Conservation (phyloP, 129 eudicot species). For the Arctium lappa region DNA sequence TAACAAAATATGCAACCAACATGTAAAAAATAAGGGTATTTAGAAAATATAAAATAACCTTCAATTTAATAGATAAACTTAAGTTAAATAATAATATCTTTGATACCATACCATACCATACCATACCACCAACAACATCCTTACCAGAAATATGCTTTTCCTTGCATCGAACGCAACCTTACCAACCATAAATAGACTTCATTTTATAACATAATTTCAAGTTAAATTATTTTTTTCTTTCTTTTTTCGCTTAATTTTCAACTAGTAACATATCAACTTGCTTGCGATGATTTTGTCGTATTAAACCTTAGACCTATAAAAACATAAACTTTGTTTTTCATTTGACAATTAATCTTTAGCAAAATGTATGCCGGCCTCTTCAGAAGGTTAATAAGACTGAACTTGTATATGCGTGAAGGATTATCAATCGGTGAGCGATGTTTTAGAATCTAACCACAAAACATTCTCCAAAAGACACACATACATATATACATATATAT, state of each 20-base stretch:
- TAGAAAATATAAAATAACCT: too few relatives aligned
- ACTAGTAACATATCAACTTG: neutral
- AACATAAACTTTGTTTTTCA: neutral
- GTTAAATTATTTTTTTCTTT: neutral
- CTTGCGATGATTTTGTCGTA: neutral
- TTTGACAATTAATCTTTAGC: neutral
- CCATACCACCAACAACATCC: neutral
- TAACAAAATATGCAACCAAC: neutral
- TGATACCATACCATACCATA: neutral
- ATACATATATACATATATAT: neutral
- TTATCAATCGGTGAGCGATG: neutral
- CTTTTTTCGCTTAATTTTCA: neutral
- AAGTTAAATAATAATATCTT: neutral
- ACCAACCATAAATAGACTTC: constrained; percentile 6
- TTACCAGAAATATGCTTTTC: constrained; percentile 26
- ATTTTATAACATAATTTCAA: neutral
- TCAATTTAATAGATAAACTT: too few relatives aligned
- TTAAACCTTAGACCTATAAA: neutral
- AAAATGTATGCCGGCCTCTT: neutral
- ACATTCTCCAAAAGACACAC: neutral
- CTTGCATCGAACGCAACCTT: constrained; percentile 24
- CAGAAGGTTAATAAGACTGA: neutral
- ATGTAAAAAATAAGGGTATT: neutral
- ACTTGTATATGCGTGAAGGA: neutral
- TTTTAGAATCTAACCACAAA: neutral